Evolutionary conservation across 441 rosid genomes (phyloP).

Genomic region (Eruca vesicaria): DNA sequence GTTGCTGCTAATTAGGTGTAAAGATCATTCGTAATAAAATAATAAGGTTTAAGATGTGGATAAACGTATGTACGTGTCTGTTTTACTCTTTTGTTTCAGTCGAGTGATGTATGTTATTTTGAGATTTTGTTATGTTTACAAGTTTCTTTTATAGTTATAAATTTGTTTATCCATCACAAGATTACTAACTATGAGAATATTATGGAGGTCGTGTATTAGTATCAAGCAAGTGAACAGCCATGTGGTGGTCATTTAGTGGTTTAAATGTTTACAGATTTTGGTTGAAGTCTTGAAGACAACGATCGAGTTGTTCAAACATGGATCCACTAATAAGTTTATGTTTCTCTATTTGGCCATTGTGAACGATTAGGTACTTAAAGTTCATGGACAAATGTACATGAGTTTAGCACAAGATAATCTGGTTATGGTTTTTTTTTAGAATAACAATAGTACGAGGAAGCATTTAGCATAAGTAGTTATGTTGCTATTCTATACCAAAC

Average conservation of each 20-base stretch:
- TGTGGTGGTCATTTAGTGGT: constrained; percentile 3
- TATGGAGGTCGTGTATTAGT: background rate
- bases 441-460: background rate
- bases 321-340: background rate
- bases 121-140: background rate
- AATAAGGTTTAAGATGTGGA: background rate
- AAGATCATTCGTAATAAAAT: background rate
- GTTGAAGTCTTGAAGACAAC: background rate
- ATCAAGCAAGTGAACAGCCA: background rate
- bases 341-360: background rate
- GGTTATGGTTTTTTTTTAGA: background rate
- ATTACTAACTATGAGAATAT: background rate
- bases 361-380: background rate
- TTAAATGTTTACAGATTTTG: background rate
- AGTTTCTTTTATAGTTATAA: background rate
- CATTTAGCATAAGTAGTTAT: background rate
- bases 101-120: background rate
- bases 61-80: background rate
- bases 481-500: constrained; percentile 7
- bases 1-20: constrained; percentile 3
- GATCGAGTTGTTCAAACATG: background rate
- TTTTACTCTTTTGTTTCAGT: background rate
- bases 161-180: background rate
- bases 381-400: background rate
- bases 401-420: background rate